Base-by-base conservation (phyloP, 2,329 filamentous ascomycete genomes). In the Neobulgaria alba region DNA sequence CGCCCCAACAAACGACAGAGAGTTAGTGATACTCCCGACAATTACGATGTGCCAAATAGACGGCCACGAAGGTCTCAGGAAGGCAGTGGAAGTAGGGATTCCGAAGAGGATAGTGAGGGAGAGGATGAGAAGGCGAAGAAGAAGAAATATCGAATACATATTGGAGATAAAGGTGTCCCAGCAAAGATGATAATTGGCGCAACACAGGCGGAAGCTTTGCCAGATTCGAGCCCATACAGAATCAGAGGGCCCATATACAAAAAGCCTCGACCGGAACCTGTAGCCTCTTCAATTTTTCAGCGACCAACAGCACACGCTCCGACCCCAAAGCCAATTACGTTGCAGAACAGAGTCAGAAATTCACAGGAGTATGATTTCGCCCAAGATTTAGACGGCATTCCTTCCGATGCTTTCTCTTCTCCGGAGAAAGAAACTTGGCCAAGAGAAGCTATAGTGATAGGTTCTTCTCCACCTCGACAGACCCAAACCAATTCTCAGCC, bases 241-340 rank as follows among this genome's bases (percentile, higher is more conserved):
- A 68, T 72, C 40, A 64, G 70, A 47, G 68, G 69, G 1, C 65
- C 70, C 9, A 64, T 69, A 42, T 73, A 69, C 64, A 68, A 63
- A 46, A 70, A 67, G 45, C 63, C 65, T 12, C 60, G 29, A 52
- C 57, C 8, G 52, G 53, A 41, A 42, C 33, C 40, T 16, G 40
- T 42, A 18, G 37, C 33, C 7, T 14, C 32, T 41, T 20, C 31
- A 43, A 40, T 46, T 18, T 21, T 26, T 8, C 33, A 3, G 17
- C 18, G 14, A 3, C 5, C 19, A 36, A 33, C 20, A 42, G 31
- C 8, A 35, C 33, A 21, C 17, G 20, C 16, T 32, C 20, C 40
- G 5, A 18, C 4, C 20, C 17, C 33, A n/a, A 10, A 4, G n/a
- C 5, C 15, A 3, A 33, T 17, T 21, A 20, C 43, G 33, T 30